Evolutionary conservation across 1,284 basidiomycete genomes (phyloP).

Genomic region (Trichosporon sp.): DNA sequence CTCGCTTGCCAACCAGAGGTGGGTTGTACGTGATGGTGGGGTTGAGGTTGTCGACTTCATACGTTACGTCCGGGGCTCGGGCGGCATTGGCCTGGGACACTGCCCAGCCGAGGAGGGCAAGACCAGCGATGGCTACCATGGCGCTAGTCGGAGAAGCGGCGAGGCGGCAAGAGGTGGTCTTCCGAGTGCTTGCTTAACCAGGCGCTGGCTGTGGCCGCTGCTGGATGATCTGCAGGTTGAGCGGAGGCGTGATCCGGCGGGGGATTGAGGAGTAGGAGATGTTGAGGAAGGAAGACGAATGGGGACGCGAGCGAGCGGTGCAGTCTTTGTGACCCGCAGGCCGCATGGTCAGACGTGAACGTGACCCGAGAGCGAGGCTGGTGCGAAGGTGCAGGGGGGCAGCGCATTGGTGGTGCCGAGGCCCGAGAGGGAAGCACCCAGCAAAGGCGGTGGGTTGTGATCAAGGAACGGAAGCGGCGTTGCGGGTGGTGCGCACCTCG

Average conservation of each 20-base stretch:
- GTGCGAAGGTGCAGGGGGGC: not conserved
- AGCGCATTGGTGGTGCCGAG: not conserved
- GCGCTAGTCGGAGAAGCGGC: too few relatives aligned
- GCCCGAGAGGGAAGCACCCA: not conserved
- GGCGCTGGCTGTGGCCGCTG: too few relatives aligned
- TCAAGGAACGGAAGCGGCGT: too few relatives aligned
- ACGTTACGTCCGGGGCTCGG: not conserved
- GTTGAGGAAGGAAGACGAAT: not conserved
- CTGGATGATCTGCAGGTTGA: too few relatives aligned
- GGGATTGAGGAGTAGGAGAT: not conserved
- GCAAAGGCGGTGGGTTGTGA: too few relatives aligned
- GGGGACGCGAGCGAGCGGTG: too few relatives aligned
- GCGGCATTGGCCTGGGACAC: not conserved
- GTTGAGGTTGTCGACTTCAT: not conserved
- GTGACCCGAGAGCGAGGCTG: not conserved
- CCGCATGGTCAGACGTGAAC: not conserved
- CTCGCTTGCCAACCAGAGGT: not conserved
- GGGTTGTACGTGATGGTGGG: not conserved
- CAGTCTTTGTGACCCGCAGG: too few relatives aligned
- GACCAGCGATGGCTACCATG: not conserved
- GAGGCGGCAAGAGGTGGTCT: too few relatives aligned
- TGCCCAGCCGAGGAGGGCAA: not conserved
- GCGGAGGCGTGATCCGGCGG: too few relatives aligned
- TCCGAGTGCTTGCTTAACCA: not conserved
- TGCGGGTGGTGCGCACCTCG: too few relatives aligned